phyloP scores from a whole-genome alignment of 495 filamentous ascomycete species.

The Hypoxylon trugodes region DNA sequence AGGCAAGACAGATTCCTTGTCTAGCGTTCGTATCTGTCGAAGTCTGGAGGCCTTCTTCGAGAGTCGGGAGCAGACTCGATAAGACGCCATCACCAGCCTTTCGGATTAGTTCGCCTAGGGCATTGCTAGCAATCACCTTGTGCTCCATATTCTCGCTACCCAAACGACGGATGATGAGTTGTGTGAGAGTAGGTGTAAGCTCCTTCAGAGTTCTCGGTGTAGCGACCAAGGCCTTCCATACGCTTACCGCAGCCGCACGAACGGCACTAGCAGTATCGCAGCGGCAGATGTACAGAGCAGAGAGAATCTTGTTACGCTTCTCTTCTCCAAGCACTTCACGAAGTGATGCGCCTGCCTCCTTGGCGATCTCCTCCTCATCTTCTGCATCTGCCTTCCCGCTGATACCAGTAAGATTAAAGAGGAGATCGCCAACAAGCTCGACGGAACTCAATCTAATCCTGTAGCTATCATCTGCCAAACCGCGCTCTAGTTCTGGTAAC shows the following conservation, averaged over 20 bases:
- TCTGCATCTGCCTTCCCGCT: slow-evolving; percentile 83
- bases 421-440: slow-evolving; percentile 92
- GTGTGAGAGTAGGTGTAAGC: slow-evolving; percentile 90
- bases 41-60: slow-evolving; percentile 89
- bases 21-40: slow-evolving; percentile 92
- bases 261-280: slow-evolving; percentile 96
- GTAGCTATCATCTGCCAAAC: slow-evolving; percentile 93
- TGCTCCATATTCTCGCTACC: slow-evolving; percentile 98
- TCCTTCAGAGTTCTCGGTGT: slow-evolving; percentile 94
- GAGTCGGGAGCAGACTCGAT: slow-evolving; percentile 83
- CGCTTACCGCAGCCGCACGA: slow-evolving; percentile 85
- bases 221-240: slow-evolving; percentile 97
- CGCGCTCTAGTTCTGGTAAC: slow-evolving; percentile 92
- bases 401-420: slow-evolving; percentile 98
- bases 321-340: slow-evolving; percentile 94
- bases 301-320: slow-evolving; percentile 93
- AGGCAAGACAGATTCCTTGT: slow-evolving; percentile 96
- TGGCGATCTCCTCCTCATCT: slow-evolving; percentile 72
- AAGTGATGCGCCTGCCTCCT: slow-evolving; percentile 87
- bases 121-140: slow-evolving; percentile 97
- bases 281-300: slow-evolving; percentile 94
- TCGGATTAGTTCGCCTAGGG: slow-evolving; percentile 92
- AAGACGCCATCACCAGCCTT: slow-evolving; percentile 96
- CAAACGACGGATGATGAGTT: slow-evolving; percentile 91
- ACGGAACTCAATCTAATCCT: slow-evolving; percentile 97